Base-by-base conservation (phyloP, 805 yeast genomes). In the Candida cerambycidarum region DNA sequence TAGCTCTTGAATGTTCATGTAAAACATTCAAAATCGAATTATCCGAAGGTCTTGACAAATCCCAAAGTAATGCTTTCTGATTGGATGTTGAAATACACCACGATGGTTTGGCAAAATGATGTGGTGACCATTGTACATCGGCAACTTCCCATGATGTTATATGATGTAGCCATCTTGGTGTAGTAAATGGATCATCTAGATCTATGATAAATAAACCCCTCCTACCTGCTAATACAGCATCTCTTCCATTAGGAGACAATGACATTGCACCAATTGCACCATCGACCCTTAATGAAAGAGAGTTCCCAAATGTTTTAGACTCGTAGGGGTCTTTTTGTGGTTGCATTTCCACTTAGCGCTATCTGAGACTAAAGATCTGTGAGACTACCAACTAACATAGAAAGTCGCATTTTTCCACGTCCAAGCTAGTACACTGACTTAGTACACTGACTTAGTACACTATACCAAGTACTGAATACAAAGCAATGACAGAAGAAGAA, bases 71-170 rank as follows among this genome's bases (percentile, higher is more conserved):
- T 1, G 96, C 98, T 65, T 92, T 92, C 58, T 92, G 99, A 61
- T 92, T 93, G 1, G 96, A 85, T 0, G 98, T 89, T 0, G 96
- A 87, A 1, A 92, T 84, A 32, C 93, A 88, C 96, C 97, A 90
- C 5, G 84, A 73, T 1, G 96, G 92, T 51, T 86, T 87, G 1
- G 82, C 75, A 5, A 76, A 71, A 44, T 63, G 66, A 58, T 93
- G 97, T 0, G 97, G 97, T 2, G 95, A 87, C 98, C 99, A 93
- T 62, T 93, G 98, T 1, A 92, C 97, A 60, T 92, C 97, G 0
- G 99, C 97, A 3, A 93, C 99, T 61, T 93, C 98, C 98, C 98
- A 93, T 0, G 95, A 82, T 0, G 97, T 92, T 27, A 82, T 74
- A 57, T 93, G 97, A 42, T 83, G 95, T 12, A 93, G 75, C 90